Conservation (phyloP, 768 basidiomycete genomes). For the Kwoniella botswanensis region DNA sequence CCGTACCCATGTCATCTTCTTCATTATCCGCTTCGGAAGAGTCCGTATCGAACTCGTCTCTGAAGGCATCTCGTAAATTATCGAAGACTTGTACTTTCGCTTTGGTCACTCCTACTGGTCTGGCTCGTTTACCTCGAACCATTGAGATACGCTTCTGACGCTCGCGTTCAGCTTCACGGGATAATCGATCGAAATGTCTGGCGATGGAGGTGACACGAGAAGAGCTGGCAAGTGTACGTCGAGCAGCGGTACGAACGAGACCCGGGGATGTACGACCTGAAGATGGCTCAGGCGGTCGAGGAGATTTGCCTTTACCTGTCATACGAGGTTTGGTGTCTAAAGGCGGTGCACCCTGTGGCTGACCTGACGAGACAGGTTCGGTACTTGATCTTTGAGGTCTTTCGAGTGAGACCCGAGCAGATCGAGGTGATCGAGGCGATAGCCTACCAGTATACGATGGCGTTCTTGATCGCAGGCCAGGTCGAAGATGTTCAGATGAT, state of each 20-base stretch:
- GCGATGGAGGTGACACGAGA: slow-evolving; percentile 83
- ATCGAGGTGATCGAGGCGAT: slow-evolving; percentile 18
- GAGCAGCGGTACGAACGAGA: slow-evolving; percentile 61
- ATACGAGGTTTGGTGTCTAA: slow-evolving; percentile 35
- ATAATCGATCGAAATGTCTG: slow-evolving; percentile 84
- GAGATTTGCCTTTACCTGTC: slow-evolving; percentile 53
- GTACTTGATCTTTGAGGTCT: neutral
- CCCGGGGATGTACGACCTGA: slow-evolving; percentile 29
- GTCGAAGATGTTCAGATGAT: slow-evolving; percentile 18
- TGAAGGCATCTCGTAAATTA: slow-evolving; percentile 87
- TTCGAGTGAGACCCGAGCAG: slow-evolving; percentile 19
- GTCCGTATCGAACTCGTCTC: slow-evolving; percentile 68
- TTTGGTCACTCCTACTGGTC: slow-evolving; percentile 85
- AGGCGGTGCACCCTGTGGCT: neutral
- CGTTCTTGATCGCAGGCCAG: slow-evolving; percentile 25
- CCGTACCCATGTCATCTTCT: slow-evolving; percentile 63
- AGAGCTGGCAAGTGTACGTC: slow-evolving; percentile 60
- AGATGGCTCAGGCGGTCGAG: slow-evolving; percentile 27
- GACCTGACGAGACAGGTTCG: neutral
- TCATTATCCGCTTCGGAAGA: slow-evolving; percentile 71
- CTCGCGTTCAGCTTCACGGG: slow-evolving; percentile 66
- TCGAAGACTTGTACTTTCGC: slow-evolving; percentile 87
- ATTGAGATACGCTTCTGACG: slow-evolving; percentile 71
- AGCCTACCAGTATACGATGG: slow-evolving; percentile 18
- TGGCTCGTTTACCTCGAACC: slow-evolving; percentile 80